Base-by-base conservation (phyloP, 108 stramenopile genomes). In the Conticribra weissflogii region DNA sequence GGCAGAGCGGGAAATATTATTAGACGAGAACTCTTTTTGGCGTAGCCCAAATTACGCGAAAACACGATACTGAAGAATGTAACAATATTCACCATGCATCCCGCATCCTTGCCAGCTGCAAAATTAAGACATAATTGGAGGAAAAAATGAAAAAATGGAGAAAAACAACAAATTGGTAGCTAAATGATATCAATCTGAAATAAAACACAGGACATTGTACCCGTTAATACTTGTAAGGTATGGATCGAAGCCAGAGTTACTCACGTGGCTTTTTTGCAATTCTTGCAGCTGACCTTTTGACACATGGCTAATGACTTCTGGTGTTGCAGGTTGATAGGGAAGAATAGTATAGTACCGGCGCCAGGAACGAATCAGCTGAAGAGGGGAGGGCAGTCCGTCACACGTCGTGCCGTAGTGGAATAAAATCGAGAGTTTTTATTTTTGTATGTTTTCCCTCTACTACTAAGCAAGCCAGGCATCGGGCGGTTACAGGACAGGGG, bases 81-180 rank as follows among this genome's bases (percentile, higher is more conserved):
- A 59, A 32, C 12, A n/a, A 22, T 36, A 21, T 41, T 33, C 24
- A 60, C 59, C 59, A 28, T 62, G 61, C 61, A 62, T 62, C 1
- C 61, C 61, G 16, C 61, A 62, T 0, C 61, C 61, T 28, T 62
- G 61, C 61, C 61, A 62, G 4, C 50, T 51, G 50, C 12, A 12
- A 41, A 41, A 9, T 41, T 5, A 12, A 41, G 5, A 9, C 12
- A 5, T 9, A 9, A 12, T 9, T 9, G 5, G 36, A 41, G 12
- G 12, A 41, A 5, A 41, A 41, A 41, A 41, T 9, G 36, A 41
- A 12, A 5, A 41, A 41, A 41, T 12, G 8, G 9, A 5, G 16
- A 51, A 51, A 51, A 21, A 19, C 18, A 3, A 21, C 50, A 51
- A 5, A 51, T 4, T 18, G 19, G 16, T 51, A 3, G 3, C 19